Percentiles rank a stretch among this genome's conserved stretches.
phyloP scores from a whole-genome alignment of 306 rosid genomes.

The Gillenia trifoliata region DNA sequence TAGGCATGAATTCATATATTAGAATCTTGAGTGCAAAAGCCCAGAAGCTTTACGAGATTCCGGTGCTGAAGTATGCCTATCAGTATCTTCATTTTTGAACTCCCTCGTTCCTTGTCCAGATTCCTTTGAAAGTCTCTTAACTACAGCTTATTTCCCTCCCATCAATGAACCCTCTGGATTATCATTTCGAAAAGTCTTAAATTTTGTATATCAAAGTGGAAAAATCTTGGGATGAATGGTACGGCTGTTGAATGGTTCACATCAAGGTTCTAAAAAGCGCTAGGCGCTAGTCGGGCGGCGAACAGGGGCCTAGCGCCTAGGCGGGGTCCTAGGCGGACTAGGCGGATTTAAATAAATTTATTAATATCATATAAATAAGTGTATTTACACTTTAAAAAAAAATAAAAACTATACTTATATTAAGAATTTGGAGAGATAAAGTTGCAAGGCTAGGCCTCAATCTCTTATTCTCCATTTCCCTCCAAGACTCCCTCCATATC shows the following conservation, averaged over 20 bases:
- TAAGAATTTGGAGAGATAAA: too few relatives aligned
- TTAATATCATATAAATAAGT: too few relatives aligned
- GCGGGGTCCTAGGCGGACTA: too few relatives aligned
- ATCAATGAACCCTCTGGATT: not conserved
- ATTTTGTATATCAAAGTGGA: not conserved
- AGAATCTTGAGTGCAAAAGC: conserved; percentile 32
- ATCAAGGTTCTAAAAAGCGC: not conserved
- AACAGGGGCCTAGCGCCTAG: too few relatives aligned
- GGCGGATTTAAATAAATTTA: too few relatives aligned
- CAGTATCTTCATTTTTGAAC: conserved; percentile 10
- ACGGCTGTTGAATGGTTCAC: not conserved
- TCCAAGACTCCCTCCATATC: too few relatives aligned
- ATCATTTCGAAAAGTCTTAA: not conserved
- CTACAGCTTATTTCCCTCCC: not conserved
- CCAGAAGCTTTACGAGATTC: conserved; percentile 35
- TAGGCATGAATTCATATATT: conserved; percentile 36
- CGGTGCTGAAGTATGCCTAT: conserved; percentile 31
- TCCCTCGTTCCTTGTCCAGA: conserved; percentile 17
- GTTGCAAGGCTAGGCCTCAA: too few relatives aligned
- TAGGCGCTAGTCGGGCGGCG: too few relatives aligned
- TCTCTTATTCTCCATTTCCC: too few relatives aligned
- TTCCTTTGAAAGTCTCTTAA: not conserved
- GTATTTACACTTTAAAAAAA: too few relatives aligned
- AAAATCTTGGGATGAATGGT: too few relatives aligned
- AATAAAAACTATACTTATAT: too few relatives aligned